phyloP scores from a whole-genome alignment of 768 basidiomycete genomes.

The Vishniacozyma victoriae region DNA sequence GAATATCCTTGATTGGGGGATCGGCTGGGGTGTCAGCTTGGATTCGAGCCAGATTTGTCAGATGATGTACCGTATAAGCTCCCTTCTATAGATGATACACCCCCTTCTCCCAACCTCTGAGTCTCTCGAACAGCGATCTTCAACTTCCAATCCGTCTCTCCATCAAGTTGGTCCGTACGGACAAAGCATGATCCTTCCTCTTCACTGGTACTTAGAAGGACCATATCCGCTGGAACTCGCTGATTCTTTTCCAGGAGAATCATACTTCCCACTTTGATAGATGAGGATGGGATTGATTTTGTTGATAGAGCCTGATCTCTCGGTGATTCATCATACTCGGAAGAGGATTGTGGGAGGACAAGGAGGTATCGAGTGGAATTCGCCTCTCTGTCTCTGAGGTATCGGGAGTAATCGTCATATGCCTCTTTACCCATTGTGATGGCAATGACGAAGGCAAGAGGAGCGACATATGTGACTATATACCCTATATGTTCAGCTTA shows the following conservation, averaged over 20 bases:
- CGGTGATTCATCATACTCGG: conserved; percentile 22
- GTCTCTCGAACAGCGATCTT: conserved; percentile 78
- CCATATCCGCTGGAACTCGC: conserved; percentile 88
- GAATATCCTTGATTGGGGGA: conserved; percentile 92
- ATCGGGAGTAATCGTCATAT: conserved; percentile 93
- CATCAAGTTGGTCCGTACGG: conserved; percentile 94
- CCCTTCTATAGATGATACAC: conserved; percentile 63
- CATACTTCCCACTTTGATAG: conserved; percentile 83
- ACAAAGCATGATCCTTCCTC: conserved; percentile 91
- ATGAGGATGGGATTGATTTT: conserved; percentile 77
- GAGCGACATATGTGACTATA: conserved; percentile 90
- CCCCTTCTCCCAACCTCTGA: conserved; percentile 62
- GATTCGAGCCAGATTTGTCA: background rate
- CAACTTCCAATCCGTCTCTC: conserved; percentile 98
- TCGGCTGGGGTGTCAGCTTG: conserved; percentile 58
- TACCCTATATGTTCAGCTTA: conserved; percentile 58
- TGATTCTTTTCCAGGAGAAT: conserved; percentile 93
- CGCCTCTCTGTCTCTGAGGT: conserved; percentile 85
- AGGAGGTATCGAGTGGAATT: conserved; percentile 88
- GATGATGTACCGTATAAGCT: conserved; percentile 74
- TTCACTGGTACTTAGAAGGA: conserved; percentile 82
- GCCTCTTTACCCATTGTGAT: conserved; percentile 99
- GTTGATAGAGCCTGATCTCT: conserved; percentile 48
- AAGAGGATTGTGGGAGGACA: conserved; percentile 54
- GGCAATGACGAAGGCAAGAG: conserved; percentile 85